Percentiles rank a stretch among this genome's conserved stretches.
Evolutionary conservation across 495 filamentous ascomycete genomes (phyloP).

Genomic region (Pyrenula aspistea): DNA sequence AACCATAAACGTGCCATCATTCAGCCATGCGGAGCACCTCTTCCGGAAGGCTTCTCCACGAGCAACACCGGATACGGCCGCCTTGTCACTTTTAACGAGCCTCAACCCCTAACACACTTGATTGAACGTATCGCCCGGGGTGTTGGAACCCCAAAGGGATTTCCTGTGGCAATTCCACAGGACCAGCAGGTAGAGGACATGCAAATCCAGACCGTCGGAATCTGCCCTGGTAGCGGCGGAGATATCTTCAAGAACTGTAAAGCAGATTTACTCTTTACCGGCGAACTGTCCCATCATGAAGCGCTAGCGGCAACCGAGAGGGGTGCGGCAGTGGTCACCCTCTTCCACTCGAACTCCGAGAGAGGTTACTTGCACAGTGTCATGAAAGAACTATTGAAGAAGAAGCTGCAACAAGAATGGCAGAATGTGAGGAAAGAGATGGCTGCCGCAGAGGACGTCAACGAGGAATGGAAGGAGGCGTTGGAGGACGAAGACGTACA

Average conservation of each 20-base stretch:
- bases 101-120: constrained; percentile 46
- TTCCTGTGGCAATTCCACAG: constrained; percentile 61
- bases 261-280: constrained; percentile 73
- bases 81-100: constrained; percentile 46
- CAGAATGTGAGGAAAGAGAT: constrained; percentile 20
- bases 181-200: constrained; percentile 35
- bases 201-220: constrained; percentile 43
- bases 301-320: constrained; percentile 74
- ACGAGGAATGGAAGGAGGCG: constrained; percentile 28
- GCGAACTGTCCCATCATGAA: constrained; percentile 88
- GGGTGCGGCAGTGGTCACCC: constrained; percentile 73
- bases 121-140: constrained; percentile 47
- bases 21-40: constrained; percentile 20
- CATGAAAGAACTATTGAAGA: constrained; percentile 52
- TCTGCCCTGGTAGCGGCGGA: constrained; percentile 80
- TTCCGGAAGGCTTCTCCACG: constrained; percentile 35
- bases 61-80: constrained; percentile 68
- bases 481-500: constrained; percentile 38
- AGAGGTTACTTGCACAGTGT: constrained; percentile 62
- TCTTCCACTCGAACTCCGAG: constrained; percentile 90
- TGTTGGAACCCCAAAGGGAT: constrained; percentile 51
- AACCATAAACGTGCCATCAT: constrained; percentile 41
- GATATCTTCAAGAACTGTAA: constrained; percentile 54
- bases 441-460: constrained; percentile 10
- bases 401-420: constrained; percentile 42